Conservation (phyloP, 352 stramenopile genomes). For the Globisporangium camurandrum region DNA sequence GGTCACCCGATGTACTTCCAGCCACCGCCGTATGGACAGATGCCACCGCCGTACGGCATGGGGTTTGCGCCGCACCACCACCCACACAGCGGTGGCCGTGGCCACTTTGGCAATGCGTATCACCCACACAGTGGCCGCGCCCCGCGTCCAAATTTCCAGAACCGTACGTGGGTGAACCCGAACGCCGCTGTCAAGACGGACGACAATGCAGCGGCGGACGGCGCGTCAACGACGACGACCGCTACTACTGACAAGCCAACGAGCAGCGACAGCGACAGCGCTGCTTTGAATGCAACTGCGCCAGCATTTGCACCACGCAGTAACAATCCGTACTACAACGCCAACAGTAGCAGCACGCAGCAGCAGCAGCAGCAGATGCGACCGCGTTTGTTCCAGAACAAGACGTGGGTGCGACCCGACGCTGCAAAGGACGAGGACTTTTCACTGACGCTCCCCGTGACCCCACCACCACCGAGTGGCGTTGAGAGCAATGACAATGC, state of each 20-base stretch:
- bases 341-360: too few species aligned
- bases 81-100: conserved; percentile 11
- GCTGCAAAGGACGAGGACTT: conserved; percentile 64
- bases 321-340: conserved; percentile 56
- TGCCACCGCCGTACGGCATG: conserved; percentile 70
- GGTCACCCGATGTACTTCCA: conserved; percentile 67
- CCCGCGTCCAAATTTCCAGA: conserved; percentile 60
- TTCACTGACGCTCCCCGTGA: conserved; percentile 66
- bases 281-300: conserved; percentile 23
- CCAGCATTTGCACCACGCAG: conserved; percentile 37
- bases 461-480: conserved; percentile 52
- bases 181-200: conserved; percentile 57
- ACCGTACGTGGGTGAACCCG: conserved; percentile 81
- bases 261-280: background rate
- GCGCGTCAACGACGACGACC: conserved; percentile 11
- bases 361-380: conserved; percentile 76
- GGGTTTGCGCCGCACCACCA: conserved; percentile 46
- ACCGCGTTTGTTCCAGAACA: conserved; percentile 84
- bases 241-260: background rate
- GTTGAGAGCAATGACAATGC: conserved; percentile 24
- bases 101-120: conserved; percentile 3
- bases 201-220: conserved; percentile 12
- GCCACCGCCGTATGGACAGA: conserved; percentile 50
- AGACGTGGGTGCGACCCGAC: conserved; percentile 79
- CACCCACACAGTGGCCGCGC: conserved; percentile 23